These are phyloP conservation scores for Hemisphaericaspora subhashii DNA, from an alignment of 1,139 yeast species.

Conservation along the genomic window DNA sequence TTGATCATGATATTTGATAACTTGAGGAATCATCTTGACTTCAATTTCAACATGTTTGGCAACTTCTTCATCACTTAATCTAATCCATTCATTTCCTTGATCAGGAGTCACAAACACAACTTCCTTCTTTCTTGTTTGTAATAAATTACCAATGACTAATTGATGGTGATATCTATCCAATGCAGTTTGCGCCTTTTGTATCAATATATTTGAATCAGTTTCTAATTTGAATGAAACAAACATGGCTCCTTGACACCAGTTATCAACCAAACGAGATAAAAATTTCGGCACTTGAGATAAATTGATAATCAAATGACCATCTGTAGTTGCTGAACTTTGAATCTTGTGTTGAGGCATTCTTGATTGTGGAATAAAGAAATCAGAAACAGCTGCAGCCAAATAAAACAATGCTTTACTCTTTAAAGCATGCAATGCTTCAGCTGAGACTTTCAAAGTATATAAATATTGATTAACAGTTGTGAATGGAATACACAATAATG, in stretches of 20 bases:
- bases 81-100: constrained; percentile 49
- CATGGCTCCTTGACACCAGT: constrained; percentile 96
- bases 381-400: constrained; percentile 97
- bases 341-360: constrained; percentile 91
- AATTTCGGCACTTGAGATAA: constrained; percentile 97
- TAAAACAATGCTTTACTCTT: constrained; percentile 68
- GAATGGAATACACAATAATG: constrained; percentile 75
- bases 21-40: constrained; percentile 72
- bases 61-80: constrained; percentile 43
- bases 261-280: constrained; percentile 79
- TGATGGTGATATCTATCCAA: constrained; percentile 86
- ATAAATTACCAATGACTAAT: constrained; percentile 88
- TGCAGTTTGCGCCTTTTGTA: constrained; percentile 76
- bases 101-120: constrained; percentile 79
- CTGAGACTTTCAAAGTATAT: constrained; percentile 72
- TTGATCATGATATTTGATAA: constrained; percentile 55
- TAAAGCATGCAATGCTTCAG: constrained; percentile 55
- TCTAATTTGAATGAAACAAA: constrained; percentile 93
- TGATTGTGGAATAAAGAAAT: constrained; percentile 86
- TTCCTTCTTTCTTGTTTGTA: constrained; percentile 84
- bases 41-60: constrained; percentile 60
- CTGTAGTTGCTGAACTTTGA: constrained; percentile 65
- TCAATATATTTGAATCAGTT: constrained; percentile 72
- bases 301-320: constrained; percentile 72
- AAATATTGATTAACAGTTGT: constrained; percentile 94